Percentiles rank a stretch among this genome's conserved stretches.
These are phyloP conservation scores for Fraxinus albicans DNA, from an alignment of 305 asterid species.

Conservation along the genomic window DNA sequence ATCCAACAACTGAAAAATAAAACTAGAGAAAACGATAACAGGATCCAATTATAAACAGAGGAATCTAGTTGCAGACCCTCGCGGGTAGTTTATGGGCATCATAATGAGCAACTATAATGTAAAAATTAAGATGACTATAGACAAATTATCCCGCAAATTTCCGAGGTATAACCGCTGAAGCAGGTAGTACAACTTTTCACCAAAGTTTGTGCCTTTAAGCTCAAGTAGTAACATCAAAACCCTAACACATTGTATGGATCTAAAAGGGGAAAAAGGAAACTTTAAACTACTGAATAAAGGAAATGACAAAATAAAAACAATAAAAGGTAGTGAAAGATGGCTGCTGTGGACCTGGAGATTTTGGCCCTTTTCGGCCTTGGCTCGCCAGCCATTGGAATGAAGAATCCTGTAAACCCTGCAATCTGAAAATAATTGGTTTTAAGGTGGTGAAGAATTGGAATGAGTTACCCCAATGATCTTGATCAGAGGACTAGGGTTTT, in stretches of 20 bases:
- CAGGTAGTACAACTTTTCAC: slow-evolving; percentile 14
- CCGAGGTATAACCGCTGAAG: neutral
- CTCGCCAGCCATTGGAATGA: slow-evolving; percentile 34
- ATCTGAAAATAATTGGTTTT: neutral
- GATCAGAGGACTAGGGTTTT: slow-evolving; percentile 31
- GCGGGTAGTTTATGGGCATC: neutral
- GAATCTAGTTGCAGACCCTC: neutral
- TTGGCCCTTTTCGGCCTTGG: slow-evolving; percentile 38
- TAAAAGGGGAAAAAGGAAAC: neutral
- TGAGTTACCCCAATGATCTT: neutral
- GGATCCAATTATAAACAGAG: neutral
- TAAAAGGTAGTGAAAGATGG: neutral
- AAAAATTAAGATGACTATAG: neutral
- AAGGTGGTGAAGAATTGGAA: neutral
- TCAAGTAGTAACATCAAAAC: neutral
- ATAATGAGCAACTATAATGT: neutral
- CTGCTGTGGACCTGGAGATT: slow-evolving; percentile 33
- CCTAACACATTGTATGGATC: slow-evolving; percentile 7
- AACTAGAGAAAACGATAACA: neutral
- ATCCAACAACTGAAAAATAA: neutral
- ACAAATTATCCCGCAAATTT: neutral
- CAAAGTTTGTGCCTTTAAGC: slow-evolving; percentile 17
- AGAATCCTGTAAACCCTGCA: slow-evolving; percentile 3
- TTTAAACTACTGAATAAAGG: neutral
- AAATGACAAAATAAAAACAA: neutral